phyloP scores from a whole-genome alignment of 2,329 filamentous ascomycete genomes.

The Aspergillus unguis region DNA sequence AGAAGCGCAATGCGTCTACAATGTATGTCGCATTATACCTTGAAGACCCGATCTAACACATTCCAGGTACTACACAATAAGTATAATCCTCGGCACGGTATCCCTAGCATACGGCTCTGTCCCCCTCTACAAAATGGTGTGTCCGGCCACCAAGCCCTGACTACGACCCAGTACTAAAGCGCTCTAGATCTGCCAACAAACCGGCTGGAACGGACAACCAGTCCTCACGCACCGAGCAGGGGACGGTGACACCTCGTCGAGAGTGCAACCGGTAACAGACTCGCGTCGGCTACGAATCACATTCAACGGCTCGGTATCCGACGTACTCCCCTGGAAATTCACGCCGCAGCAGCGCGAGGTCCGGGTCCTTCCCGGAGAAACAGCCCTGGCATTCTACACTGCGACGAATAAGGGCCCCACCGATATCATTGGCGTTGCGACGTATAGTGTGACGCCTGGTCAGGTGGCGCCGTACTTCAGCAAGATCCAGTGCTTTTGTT shows the following conservation, averaged over 20 bases:
- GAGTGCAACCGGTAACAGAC: slow-evolving; percentile 74
- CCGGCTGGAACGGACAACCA: slow-evolving; percentile 85
- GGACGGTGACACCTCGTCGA: slow-evolving; percentile 65
- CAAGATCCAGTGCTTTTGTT: slow-evolving; percentile 99
- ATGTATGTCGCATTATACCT: slow-evolving; percentile 32
- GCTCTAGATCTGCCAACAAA: slow-evolving; percentile 50
- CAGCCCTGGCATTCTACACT: slow-evolving; percentile 94
- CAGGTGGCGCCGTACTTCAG: slow-evolving; percentile 97
- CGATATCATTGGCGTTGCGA: slow-evolving; percentile 97
- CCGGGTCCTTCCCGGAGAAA: slow-evolving; percentile 90
- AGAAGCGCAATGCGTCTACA: slow-evolving; percentile 54
- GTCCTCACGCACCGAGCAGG: slow-evolving; percentile 73
- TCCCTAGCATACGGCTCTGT: slow-evolving; percentile 65
- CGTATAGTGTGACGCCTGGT: slow-evolving; percentile 92
- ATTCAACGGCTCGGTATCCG: slow-evolving; percentile 92
- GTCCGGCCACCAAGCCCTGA: slow-evolving; percentile 6
- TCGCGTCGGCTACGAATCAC: slow-evolving; percentile 88
- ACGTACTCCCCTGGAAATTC: slow-evolving; percentile 96
- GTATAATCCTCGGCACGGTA: slow-evolving; percentile 60
- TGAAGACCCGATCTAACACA: slow-evolving; percentile 15
- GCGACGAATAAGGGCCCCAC: slow-evolving; percentile 85
- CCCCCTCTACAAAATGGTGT: slow-evolving; percentile 65
- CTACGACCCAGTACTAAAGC: neutral
- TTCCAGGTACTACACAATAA: slow-evolving; percentile 61
- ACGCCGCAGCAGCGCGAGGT: slow-evolving; percentile 95